Evolutionary conservation across 164 flowering plant species (phyloP), one percentile per base, ranked within the genome.

Genomic region (Dillenia turbinata): DNA sequence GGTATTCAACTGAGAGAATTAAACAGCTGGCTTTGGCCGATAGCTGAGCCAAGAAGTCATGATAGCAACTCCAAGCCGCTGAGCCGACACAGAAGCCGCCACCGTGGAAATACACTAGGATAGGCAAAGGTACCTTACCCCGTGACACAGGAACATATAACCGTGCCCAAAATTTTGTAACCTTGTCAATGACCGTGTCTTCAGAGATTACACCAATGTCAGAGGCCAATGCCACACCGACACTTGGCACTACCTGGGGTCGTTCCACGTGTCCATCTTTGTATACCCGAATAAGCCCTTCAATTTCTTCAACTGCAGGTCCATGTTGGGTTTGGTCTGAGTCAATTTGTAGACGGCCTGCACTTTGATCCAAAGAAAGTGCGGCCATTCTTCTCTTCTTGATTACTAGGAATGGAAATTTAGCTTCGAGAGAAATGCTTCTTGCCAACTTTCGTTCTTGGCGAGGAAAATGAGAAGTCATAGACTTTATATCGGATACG

Each of bases 81-180:
- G 89, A 82, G 58, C 83, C 87, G 2, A 85, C 78, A 44, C 86
- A 85, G 60, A 85, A 82, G 5, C 87, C 89, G 15, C 89, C 87
- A 2, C 89, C 89, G 60, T 85, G 89, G 58, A 82, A 82, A 73
- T 85, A 85, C 56, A 85, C 66, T 12, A 84, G 58, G 26, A 82
- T 47, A 7, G 85, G 82, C 26, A 80, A 49, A 7, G 85, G 82
- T 11, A 73, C 71, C 65, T 69, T 67, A 19, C 61, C 59, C 54
- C 61, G 68, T 54, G 61, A 43, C 52, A 46, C 68, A 5, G 89
- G 86, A 40, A 77, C 71, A 64, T 82, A 82, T 26, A 85, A 55
- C 16, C 87, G 73, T 10, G 79, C 79, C 85, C 82, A 78, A 14
- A 77, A 44, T 33, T 68, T 67, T 13, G 66, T 78, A 49, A 65